Evolutionary conservation across 1,284 basidiomycete genomes (phyloP).

Genomic region (Rhodotorula mucilaginosa): DNA sequence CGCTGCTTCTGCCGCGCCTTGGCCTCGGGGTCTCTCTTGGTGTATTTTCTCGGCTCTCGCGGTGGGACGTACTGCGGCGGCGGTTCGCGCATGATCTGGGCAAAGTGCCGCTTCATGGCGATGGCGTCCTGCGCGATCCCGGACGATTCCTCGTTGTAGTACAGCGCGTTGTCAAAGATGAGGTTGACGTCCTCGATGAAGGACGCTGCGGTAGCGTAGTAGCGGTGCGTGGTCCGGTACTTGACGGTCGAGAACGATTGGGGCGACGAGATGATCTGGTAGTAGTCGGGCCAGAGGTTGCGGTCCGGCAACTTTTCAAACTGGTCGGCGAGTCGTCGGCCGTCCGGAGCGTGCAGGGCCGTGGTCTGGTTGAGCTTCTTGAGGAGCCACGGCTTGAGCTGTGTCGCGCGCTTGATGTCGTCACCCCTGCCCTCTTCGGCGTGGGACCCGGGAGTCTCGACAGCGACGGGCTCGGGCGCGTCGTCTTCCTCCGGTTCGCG

Average conservation of each 20-base stretch:
- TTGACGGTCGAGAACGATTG: conserved; percentile 29
- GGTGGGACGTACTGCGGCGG: conserved; percentile 39
- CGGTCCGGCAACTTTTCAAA: conserved; percentile 42
- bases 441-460: not conserved
- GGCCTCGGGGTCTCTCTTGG: not conserved
- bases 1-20: not conserved
- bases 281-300: conserved; percentile 42
- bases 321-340: conserved; percentile 38
- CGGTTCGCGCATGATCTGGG: conserved; percentile 40
- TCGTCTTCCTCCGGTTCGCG: conserved; percentile 24
- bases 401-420: conserved; percentile 9
- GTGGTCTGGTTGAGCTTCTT: conserved; percentile 38
- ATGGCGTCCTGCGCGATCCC: conserved; percentile 43
- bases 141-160: conserved; percentile 43
- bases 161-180: conserved; percentile 43
- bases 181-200: conserved; percentile 43
- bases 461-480: not conserved
- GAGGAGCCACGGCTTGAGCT: conserved; percentile 40
- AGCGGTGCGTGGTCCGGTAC: conserved; percentile 32
- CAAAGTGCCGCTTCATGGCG: conserved; percentile 33
- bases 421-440: not conserved
- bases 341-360: conserved; percentile 25
- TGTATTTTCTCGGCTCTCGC: conserved; percentile 20
- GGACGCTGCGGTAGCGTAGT: conserved; percentile 37
- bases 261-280: conserved; percentile 26